Evolutionary conservation across 148 eudicot genomes (phyloP).

Genomic region (Camellia japonica): DNA sequence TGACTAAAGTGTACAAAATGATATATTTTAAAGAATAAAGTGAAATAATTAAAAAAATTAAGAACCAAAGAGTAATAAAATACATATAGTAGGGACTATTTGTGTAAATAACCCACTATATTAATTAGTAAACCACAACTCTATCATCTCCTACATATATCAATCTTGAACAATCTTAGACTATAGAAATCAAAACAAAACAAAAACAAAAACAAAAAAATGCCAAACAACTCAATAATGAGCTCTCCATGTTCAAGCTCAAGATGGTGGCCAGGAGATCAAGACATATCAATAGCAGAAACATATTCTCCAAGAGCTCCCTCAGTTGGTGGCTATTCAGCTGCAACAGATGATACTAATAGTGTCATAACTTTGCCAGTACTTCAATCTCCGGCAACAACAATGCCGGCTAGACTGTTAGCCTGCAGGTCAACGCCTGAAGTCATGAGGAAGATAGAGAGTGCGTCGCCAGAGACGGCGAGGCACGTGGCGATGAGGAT

Average conservation of each 20-base stretch:
- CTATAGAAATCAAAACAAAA: background rate
- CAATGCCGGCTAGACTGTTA: too few relatives aligned
- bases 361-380: background rate
- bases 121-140: too few relatives aligned
- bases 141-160: too few relatives aligned
- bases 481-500: slow-evolving; percentile 11
- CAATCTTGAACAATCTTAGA: too few relatives aligned
- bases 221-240: background rate
- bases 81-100: too few relatives aligned
- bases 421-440: slow-evolving; percentile 11
- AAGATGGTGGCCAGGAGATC: background rate
- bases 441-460: background rate
- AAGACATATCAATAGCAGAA: background rate
- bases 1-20: too few relatives aligned
- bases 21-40: too few relatives aligned
- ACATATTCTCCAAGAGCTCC: background rate
- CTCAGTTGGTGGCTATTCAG: background rate
- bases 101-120: too few relatives aligned
- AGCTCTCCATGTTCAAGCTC: background rate
- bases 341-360: background rate
- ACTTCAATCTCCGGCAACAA: background rate
- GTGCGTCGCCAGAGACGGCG: slow-evolving; percentile 15
- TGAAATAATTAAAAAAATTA: too few relatives aligned
- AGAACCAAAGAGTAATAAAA: too few relatives aligned
- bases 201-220: background rate